Evolutionary conservation across 1,284 basidiomycete species (phyloP).

Genomic region (Melampsora abietis-canadensis): DNA sequence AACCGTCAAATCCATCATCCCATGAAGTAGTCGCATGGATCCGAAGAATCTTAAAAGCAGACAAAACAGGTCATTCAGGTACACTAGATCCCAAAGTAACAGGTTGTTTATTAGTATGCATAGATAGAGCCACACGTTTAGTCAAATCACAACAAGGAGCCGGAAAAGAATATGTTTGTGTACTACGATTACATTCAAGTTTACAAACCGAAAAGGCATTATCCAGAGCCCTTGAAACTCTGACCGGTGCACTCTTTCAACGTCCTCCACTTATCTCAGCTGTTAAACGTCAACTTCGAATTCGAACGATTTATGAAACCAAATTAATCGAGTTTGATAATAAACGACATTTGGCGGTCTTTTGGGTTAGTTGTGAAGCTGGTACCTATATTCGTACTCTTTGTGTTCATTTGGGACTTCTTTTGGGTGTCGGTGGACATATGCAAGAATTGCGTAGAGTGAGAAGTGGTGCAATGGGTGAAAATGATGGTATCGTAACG

Average conservation of each 20-base stretch:
- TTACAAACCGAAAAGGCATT: constrained; percentile 79
- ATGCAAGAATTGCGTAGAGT: constrained; percentile 99
- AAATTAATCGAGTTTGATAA: constrained; percentile 97
- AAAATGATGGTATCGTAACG: constrained; percentile 97
- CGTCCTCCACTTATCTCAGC: constrained; percentile 97
- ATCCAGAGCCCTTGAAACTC: constrained; percentile 87
- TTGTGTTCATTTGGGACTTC: constrained; percentile 91
- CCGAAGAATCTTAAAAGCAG: constrained; percentile 86
- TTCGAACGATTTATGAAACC: constrained; percentile 95
- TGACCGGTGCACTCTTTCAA: constrained; percentile 98
- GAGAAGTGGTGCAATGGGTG: constrained; percentile 89
- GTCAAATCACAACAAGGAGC: constrained; percentile 98
- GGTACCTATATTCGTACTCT: constrained; percentile 98
- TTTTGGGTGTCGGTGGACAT: constrained; percentile 95
- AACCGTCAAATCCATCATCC: constrained; percentile 99
- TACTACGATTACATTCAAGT: constrained; percentile 82
- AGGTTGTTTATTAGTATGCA: constrained; percentile 96
- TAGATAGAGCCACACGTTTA: constrained; percentile 98
- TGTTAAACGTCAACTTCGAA: constrained; percentile 95
- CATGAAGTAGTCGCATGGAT: constrained; percentile 99
- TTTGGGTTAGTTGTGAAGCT: constrained; percentile 98
- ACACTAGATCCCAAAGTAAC: constrained; percentile 99
- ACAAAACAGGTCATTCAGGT: constrained; percentile 97
- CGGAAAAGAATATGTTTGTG: constrained; percentile 98
- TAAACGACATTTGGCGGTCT: constrained; percentile 91